Evolutionary conservation across 306 rosid species (phyloP), one percentile per base, ranked within the genome.

Genomic region (Lablab purpureus): DNA sequence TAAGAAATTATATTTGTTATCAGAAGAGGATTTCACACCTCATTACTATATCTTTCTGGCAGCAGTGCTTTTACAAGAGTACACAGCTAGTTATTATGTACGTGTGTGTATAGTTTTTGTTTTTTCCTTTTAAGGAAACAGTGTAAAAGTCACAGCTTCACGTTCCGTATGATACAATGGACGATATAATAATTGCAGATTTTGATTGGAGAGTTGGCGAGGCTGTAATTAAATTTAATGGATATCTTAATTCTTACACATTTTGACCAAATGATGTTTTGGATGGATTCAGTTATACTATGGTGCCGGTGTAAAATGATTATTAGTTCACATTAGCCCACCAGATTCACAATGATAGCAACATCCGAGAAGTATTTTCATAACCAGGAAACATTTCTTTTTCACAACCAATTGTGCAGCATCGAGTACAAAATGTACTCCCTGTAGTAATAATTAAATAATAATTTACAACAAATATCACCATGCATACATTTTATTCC

Each of bases 391-490:
- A 25, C 18, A 11, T 55, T 4, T 5, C n/a, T 36, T 14, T 17
- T 18, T 58, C 52, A 72, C 67, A 59, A 60, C 7, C 30, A 62
- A 77, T 23, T 34, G 10, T 40, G 67, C 62, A 58, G 12, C 52
- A 60, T 32, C 0, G 45, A 37, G 50, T 23, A 72, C 75, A 67
- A 56, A 62, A 47, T 23, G 55, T 18, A 62, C 28, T 71, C 54
- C 51, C 11, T 65, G 41, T 50, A 54, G 47, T 27, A 73, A 63
- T 65, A 73, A 63, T 73, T 46, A 60, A 71, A 80, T 64, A 71
- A 60, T n/a, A 52, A 80, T 64, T 64, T 80, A 80, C 84, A 74
- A 27, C 67, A 80, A 65, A 52, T 67, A 66, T 54, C 62, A 54
- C 62, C 67, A 73, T 9, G 62, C 41, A 32, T 72, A 49, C 45